These are phyloP conservation scores for Nakazawaea wyomingensis DNA, from an alignment of 805 yeast genomes.

Conservation along the genomic window DNA sequence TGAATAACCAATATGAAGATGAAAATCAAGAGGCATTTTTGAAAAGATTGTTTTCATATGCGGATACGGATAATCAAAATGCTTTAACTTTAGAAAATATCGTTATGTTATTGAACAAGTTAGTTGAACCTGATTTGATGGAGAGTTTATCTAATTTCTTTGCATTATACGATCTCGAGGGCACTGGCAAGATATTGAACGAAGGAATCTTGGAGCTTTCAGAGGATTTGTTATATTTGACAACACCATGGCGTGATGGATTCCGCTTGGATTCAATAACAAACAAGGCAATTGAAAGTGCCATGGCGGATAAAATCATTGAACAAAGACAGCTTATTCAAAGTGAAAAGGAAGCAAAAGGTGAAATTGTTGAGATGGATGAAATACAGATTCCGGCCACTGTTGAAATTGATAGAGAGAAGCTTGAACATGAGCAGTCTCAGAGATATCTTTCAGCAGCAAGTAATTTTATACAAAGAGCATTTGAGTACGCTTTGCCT, in stretches of 20 bases:
- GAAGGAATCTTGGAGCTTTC: constrained; percentile 81
- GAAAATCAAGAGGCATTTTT: constrained; percentile 45
- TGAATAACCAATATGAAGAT: constrained; percentile 32
- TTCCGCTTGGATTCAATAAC: constrained; percentile 59
- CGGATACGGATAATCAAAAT: constrained; percentile 45
- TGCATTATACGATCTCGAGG: constrained; percentile 60
- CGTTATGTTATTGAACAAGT: constrained; percentile 63
- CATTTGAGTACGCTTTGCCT: constrained; percentile 86
- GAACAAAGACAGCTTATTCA: constrained; percentile 30
- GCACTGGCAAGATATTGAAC: constrained; percentile 58
- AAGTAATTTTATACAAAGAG: constrained; percentile 77
- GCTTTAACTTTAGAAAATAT: constrained; percentile 64
- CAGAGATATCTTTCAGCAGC: constrained; percentile 84
- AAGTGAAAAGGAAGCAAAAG: constrained; percentile 26
- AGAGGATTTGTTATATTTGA: constrained; percentile 78
- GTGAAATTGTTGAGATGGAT: constrained; percentile 25
- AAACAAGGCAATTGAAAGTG: constrained; percentile 55
- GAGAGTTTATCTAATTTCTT: constrained; percentile 75
- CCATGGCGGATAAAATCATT: constrained; percentile 58
- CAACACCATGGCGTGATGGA: constrained; percentile 83
- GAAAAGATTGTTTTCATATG: constrained; percentile 58
- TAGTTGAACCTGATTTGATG: constrained; percentile 72
- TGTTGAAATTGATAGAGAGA: constrained; percentile 57
- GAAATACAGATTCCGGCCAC: constrained; percentile 51
- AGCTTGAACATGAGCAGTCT: constrained; percentile 58